Base-by-base conservation (phyloP, 2,329 filamentous ascomycete genomes). In the Trichoderma cornu-damae region DNA sequence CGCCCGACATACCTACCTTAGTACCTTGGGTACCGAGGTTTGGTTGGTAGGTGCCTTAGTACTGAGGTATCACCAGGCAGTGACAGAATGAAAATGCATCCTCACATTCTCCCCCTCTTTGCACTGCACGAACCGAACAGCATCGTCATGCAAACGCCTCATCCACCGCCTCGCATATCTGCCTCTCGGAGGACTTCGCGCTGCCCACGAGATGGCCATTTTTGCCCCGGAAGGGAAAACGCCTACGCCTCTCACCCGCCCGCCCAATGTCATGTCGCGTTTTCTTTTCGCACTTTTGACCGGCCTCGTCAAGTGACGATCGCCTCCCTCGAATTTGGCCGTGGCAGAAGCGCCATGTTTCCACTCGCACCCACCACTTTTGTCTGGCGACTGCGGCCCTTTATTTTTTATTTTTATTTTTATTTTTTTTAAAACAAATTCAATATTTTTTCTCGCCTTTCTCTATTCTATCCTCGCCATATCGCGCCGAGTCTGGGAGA, bases 321-420 rank as follows among this genome's bases (percentile, higher is more conserved):
- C 42, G 22, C 34, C 51, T 46, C n/a, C 30, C 38, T 42, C 47
- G 22, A 55, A 55, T 55, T n/a, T n/a, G 51, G 51, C 30, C 32
- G 22, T 44, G 16, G 9, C 22, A 38, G n/a, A 47, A 30, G 20
- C 42, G 32, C 42, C 52, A 55, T 55, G 52, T 55, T n/a, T 55
- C 52, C 52, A 55, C 52, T 46, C 52, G 52, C 52, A 55, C 52
- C 52, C 52, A 47, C 42, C 52, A 46, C 32, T 11, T n/a, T n/a
- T 38, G 42, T 46, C 52, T 34, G 51, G 35, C 49, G 37, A 52
- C 35, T 34, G 24, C 37, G 49, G 49, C 24, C 49, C 49, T 52
- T 52, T n/a, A n/a, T n/a, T n/a, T n/a, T n/a, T n/a, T n/a, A n/a
- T n/a, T n/a, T n/a, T n/a, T n/a, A n/a, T n/a, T n/a, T n/a, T n/a